A percentile compares a stretch with the other conserved stretches of the same genome.
Conservation (phyloP, 2,329 filamentous ascomycete genomes). For the Xylogone sp. region DNA sequence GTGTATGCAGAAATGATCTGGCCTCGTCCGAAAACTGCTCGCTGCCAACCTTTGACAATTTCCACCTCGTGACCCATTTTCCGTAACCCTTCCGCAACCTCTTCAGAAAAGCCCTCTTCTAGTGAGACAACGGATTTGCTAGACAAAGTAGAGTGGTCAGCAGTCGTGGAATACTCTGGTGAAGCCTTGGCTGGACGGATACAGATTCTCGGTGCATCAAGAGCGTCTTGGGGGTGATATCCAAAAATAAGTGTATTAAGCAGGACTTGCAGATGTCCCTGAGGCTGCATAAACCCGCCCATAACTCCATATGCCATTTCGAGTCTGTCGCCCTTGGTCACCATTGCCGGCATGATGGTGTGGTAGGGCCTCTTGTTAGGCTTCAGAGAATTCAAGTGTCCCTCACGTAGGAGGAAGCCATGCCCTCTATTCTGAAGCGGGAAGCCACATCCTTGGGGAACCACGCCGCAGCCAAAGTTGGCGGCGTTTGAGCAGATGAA, state of each 20-base stretch:
- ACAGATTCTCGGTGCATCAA: background rate
- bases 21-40: constrained; percentile 73
- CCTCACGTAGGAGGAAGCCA: background rate
- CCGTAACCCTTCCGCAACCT: constrained; percentile 62
- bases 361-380: background rate
- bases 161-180: constrained; percentile 16
- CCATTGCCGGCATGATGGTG: constrained; percentile 2
- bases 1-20: constrained; percentile 75
- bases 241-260: background rate
- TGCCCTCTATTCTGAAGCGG: background rate
- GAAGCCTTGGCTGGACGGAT: background rate
- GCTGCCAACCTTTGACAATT: constrained; percentile 56
- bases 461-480: background rate
- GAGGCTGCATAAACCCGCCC: constrained; percentile 3
- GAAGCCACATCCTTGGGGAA: background rate
- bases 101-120: constrained; percentile 72
- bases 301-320: constrained; percentile 1
- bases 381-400: background rate
- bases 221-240: background rate
- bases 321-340: background rate
- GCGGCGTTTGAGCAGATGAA: background rate
- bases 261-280: constrained; percentile 1
- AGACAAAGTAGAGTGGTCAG: constrained; percentile 6
- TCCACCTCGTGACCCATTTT: constrained; percentile 67
- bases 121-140: constrained; percentile 6